Base-by-base conservation (phyloP, 2,329 filamentous ascomycete genomes). In the Diaporthe vaccinii region DNA sequence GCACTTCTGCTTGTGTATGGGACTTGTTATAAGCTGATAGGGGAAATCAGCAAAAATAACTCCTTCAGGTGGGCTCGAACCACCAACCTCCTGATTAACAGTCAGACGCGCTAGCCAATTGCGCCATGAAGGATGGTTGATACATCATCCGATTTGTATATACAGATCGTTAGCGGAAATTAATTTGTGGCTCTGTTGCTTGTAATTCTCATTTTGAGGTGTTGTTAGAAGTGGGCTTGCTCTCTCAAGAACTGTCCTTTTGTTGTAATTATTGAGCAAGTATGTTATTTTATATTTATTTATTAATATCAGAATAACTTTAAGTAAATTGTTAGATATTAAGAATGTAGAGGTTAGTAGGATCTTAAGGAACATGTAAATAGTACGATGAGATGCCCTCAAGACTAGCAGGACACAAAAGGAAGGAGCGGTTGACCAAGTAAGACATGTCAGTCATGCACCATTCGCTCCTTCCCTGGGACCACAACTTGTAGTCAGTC, bases 41-140 rank as follows among this genome's bases (percentile, higher is more conserved):
- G 44, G 44, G 17, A 22, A 20, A 49, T 0, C 0, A 49, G 65
- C 65, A 69, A 69, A 73, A 55, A 39, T 9, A 31, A 53, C 72
- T 74, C 62, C 73, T 51, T 28, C 55, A 22, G 53, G 53, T 72
- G 74, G 74, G 74, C 72, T 71, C 75, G 72, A 74, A 74, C 75
- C 72, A 74, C 58, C 67, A 71, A 79, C 77, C 77, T 75, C 78
- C 15, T 36, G 81, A 83, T 84, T 89, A 89, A 89, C 88, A 89
- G 88, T 89, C 88, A 86, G 85, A 89, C 88, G 88, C 88, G 87
- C 88, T 90, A 89, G 86, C 88, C 88, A 89, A 88, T 81, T 86
- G 84, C 78, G 84, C 84, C 83, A 91, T 36, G 46, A 68, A 53
- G 46, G 22, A 61, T 25, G 4, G 8, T 17, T 62, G 7, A 25